Conservation (phyloP, 805 yeast genomes). For the Helenozyma rhizophorensis region DNA sequence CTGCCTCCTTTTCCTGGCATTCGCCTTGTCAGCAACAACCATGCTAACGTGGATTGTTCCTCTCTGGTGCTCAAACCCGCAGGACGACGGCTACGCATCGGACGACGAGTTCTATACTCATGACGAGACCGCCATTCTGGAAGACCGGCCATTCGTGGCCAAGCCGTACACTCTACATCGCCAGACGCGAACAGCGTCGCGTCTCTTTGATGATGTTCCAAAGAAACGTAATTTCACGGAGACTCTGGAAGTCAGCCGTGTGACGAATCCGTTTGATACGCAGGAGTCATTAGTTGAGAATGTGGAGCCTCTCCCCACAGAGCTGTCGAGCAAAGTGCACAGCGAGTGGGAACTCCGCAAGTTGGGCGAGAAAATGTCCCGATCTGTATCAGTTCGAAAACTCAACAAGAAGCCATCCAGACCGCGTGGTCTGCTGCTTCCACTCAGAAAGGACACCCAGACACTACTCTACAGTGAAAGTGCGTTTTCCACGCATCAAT, state of each 20-base stretch:
- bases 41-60: constrained; percentile 36
- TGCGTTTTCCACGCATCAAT: constrained; percentile 13
- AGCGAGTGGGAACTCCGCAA: constrained; percentile 25
- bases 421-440: constrained; percentile 4
- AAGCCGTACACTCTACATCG: constrained; percentile 1
- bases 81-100: constrained; percentile 12
- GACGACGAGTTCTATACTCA: not conserved
- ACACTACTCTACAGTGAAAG: constrained; percentile 19
- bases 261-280: too few species aligned
- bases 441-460: constrained; percentile 19
- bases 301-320: not conserved
- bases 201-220: too few species aligned
- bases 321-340: constrained; percentile 1
- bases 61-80: constrained; percentile 51
- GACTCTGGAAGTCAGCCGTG: too few species aligned
- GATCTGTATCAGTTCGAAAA: constrained; percentile 28
- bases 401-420: constrained; percentile 2
- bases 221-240: too few species aligned
- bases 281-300: too few species aligned
- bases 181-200: not conserved
- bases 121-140: too few species aligned
- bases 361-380: constrained; percentile 34
- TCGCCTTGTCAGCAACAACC: constrained; percentile 19
- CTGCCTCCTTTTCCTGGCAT: constrained; percentile 35
- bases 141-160: not conserved